Base-by-base conservation (phyloP, 768 basidiomycete species). In the Leccinum obscurum region DNA sequence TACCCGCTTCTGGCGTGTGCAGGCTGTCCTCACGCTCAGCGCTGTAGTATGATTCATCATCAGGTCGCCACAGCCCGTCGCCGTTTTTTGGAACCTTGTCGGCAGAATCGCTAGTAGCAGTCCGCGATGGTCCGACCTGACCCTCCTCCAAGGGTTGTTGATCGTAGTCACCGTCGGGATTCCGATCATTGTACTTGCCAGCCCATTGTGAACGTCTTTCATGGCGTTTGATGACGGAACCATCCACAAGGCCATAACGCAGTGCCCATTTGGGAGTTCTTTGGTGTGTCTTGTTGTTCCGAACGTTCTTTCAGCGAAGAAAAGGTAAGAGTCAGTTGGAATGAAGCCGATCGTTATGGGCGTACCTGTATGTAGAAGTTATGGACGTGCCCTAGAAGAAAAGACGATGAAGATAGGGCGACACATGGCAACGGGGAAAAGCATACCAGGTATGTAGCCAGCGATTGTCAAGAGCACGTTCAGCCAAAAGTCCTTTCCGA, bases 201-300 rank as follows among this genome's bases (percentile, higher is more conserved):
- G 92, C 89, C 95, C 95, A 98, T 65, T 92, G 89, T 50, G 88
- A 92, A 71, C 89, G 90, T 61, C 81, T 83, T 69, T 88, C 83
- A 57, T 89, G 87, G 69, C 94, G 89, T 66, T 84, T 81, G 70
- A 91, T 87, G 65, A 89, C 86, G 37, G 86, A 79, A 24, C 85
- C 87, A 72, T 94, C 86, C 63, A 98, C 86, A 50, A 98, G 89
- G 41, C 95, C 95, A 73, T 93, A 93, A 63, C 89, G 84, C 75
- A 91, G 81, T 0, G 89, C 89, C 95, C 95, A 98, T 75, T 97
- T 95, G 20, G 95, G 95, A n/a, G 95, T 97, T 49, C 95, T 87
- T 14, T 83, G 80, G 71, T 91, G 84, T 67, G 86, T 95, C 81
- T 95, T 93, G 80, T 98, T 98, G 78, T 97, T 98, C 58, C 95